Percentiles rank a stretch among this genome's conserved stretches.
Conservation (phyloP, 306 rosid species). For the Leucaena leucocephala region DNA sequence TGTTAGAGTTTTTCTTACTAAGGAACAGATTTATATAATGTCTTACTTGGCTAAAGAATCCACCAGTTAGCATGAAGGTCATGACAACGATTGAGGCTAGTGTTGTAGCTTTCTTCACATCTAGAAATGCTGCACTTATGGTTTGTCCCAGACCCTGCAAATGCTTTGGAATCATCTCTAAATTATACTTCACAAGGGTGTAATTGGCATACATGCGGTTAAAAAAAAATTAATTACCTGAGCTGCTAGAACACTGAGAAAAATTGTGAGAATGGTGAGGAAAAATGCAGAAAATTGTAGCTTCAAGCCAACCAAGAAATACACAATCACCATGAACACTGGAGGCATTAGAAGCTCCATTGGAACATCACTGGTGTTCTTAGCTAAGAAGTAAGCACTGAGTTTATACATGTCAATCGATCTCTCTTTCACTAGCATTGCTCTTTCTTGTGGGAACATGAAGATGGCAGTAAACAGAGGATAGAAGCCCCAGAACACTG, state of each 20-base stretch:
- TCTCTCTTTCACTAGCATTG: constrained; percentile 28
- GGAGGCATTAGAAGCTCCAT: constrained; percentile 21
- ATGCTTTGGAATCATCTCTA: background rate
- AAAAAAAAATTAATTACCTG: background rate
- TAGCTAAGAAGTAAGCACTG: constrained; percentile 25
- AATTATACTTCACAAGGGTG: background rate
- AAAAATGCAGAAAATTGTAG: constrained; percentile 7
- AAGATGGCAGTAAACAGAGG: constrained; percentile 16
- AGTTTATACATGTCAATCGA: constrained; percentile 11
- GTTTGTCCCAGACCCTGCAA: constrained; percentile 26
- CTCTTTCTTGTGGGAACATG: constrained; percentile 28
- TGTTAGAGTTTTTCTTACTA: background rate
- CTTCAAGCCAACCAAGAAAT: constrained; percentile 23
- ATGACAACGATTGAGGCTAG: constrained; percentile 13
- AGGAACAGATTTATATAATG: background rate
- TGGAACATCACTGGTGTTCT: constrained; percentile 1
- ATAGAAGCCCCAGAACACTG: constrained; percentile 23
- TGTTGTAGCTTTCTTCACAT: constrained; percentile 24
- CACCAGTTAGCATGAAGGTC: constrained; percentile 27
- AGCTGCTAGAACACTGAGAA: constrained; percentile 13
- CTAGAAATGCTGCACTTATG: constrained; percentile 19
- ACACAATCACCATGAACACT: constrained; percentile 16
- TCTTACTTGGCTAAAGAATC: constrained; percentile 25
- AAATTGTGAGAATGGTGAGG: background rate
- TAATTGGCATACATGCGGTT: background rate